These are phyloP conservation scores for Quercus rubra DNA, from an alignment of 306 rosid species.

Conservation along the genomic window DNA sequence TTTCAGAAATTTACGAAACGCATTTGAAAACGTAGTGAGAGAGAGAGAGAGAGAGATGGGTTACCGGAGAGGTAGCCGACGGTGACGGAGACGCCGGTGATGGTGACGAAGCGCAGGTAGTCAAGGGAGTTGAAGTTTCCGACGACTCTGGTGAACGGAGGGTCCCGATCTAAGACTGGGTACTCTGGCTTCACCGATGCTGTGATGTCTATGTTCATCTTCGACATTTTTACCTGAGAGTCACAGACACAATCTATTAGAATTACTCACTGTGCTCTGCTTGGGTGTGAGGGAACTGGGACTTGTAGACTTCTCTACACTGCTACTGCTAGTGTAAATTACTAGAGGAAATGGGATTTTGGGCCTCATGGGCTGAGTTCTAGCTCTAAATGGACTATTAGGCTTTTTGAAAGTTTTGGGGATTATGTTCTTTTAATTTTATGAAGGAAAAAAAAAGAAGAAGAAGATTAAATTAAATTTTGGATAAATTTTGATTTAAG, in stretches of 20 bases:
- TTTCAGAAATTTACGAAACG: background rate
- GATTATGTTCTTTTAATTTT: too few relatives aligned
- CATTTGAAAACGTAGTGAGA: background rate
- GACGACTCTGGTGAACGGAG: conserved; percentile 86
- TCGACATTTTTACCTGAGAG: background rate
- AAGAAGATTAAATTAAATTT: too few relatives aligned
- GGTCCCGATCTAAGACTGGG: conserved; percentile 89
- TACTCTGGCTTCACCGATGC: conserved; percentile 86
- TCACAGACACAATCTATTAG: background rate
- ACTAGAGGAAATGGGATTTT: background rate
- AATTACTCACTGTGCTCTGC: background rate
- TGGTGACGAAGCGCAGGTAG: conserved; percentile 77
- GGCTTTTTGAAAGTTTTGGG: too few relatives aligned
- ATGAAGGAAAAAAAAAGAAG: too few relatives aligned
- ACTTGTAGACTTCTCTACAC: background rate
- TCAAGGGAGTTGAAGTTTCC: conserved; percentile 82
- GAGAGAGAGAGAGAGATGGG: background rate
- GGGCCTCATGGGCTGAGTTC: background rate
- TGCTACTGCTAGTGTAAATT: background rate
- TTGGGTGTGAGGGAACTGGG: background rate
- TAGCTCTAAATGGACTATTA: too few relatives aligned
- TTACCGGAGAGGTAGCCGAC: conserved; percentile 90
- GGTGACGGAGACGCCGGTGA: conserved; percentile 92
- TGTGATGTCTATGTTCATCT: conserved; percentile 91
- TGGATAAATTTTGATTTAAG: too few relatives aligned